Evolutionary conservation across 805 yeast species (phyloP).

Genomic region (Hanseniaspora hatyaiensis): DNA sequence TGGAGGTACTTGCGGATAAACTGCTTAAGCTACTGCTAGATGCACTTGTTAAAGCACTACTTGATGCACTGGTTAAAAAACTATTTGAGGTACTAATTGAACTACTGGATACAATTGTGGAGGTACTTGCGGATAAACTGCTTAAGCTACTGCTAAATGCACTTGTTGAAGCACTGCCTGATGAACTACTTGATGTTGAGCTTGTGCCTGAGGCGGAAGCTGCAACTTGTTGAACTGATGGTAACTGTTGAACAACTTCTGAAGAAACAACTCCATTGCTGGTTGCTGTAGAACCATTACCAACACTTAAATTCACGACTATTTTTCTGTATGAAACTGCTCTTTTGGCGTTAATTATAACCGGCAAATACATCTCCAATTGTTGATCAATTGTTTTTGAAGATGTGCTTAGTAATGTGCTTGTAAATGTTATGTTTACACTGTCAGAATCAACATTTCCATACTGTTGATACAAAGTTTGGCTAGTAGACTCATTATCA

Average conservation of each 20-base stretch:
- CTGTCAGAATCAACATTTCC: not conserved
- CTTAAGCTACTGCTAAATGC: not conserved
- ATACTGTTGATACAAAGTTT: not conserved
- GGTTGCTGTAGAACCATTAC: not conserved
- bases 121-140: not conserved
- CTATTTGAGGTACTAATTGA: no score
- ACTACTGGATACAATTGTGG: no score
- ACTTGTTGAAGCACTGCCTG: not conserved
- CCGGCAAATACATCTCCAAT: not conserved
- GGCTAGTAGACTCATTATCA: not conserved
- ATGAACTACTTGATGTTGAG: no score
- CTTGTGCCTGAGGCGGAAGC: not conserved
- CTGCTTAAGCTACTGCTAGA: no score
- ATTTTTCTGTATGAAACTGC: not conserved
- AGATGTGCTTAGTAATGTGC: not conserved
- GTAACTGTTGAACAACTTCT: not conserved
- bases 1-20: no score
- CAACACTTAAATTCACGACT: not conserved
- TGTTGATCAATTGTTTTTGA: not conserved
- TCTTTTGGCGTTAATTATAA: not conserved
- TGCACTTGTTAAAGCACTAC: no score
- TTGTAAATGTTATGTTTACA: not conserved
- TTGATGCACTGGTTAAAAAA: no score
- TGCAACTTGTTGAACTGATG: slow-evolving; percentile 1
- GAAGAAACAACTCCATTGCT: not conserved